Base-by-base conservation (phyloP, 2,329 filamentous ascomycete genomes). In the Aureobasidium melanogenum region DNA sequence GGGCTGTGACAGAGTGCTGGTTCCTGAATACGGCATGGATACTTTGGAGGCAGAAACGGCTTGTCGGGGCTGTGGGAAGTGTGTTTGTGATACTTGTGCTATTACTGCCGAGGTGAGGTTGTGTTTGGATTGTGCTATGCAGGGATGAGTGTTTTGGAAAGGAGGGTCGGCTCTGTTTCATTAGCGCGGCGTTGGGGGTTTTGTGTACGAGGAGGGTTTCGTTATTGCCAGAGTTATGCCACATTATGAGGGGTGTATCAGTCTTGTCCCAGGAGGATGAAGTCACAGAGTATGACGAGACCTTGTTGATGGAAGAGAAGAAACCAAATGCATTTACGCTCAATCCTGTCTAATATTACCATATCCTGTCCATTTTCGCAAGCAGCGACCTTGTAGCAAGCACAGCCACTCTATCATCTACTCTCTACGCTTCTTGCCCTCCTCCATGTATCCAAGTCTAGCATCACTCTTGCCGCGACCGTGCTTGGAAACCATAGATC, bases 341-440 rank as follows among this genome's bases (percentile, higher is more conserved):
- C 39, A 57, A 19, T 9, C 6, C 34, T 39, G 34, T 44, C 30
- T 57, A 57, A 7, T 15, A 28, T 44, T 46, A 39, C 54, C 54
- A 10, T 26, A 15, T 19, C 5, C 54, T 28, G 7, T 7, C n/a
- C 15, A 32, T 46, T 34, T 44, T 30, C 38, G n/a, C 34, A 41
- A 46, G 22, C 6, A 22, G n/a, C 19, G 10, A 34, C 39, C 28
- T 57, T 10, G 30, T 9, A 32, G 5, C 15, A 32, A 32, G 5
- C 15, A 36, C n/a, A 36, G 10, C 14, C 26, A 1, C 12, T 5
- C 30, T 36, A 24, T 19, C n/a, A n/a, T 59, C 65, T 74, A 92
- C 73, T 99, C 94, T 70, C 96, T 95, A 73, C 94, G 89, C 83
- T 97, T 99, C 83, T 99, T 99, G 58, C 94, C 94, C 76, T 99